Base-by-base conservation (phyloP, 768 basidiomycete genomes). In the Leccinum pellstonianum region DNA sequence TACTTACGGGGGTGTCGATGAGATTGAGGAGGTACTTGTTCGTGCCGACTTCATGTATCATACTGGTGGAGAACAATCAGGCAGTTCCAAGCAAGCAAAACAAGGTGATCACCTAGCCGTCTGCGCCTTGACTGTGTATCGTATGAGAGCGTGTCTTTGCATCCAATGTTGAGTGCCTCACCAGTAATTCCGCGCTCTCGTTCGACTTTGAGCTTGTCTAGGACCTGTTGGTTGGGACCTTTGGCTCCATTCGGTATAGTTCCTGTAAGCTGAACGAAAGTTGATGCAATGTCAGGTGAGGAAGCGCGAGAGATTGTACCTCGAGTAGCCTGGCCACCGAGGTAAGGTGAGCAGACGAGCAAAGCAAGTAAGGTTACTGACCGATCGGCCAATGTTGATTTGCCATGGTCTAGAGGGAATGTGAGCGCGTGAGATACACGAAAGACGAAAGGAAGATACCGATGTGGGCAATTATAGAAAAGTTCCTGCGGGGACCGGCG, bases 401-500 rank as follows among this genome's bases (percentile, higher is more conserved):
- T 98, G 55, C 96, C 96, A 74, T 97, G 95, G 74, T 97, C 91
- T 90, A 58, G n/a, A 54, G 25, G 43, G 12, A 52, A 37, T 17
- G 54, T 57, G 54, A 71, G 63, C 5, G 33, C 3, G 12, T 10
- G 29, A 17, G 62, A 48, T 33, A 23, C 17, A 15, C 8, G 23
- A 6, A 35, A 0, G 15, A 43, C 3, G 29, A 10, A 29, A 9
- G 14, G 38, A 29, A 31, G 61, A 56, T 68, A 87, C 93, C 94
- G 66, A 97, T 97, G 73, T 98, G 95, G 1, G 95, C 95, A 70
- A 98, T 96, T 65, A 98, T 94, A 10, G 94, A 95, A 73, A 98
- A 94, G 73, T 98, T 98, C 55, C 90, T 91, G 60, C 12, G 37
- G 2, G 48, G 54, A 51, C 25, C 1, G 23, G 23, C 23, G 4